Conservation (phyloP, 1,139 yeast genomes). For the Geotrichum phurueaensis region DNA sequence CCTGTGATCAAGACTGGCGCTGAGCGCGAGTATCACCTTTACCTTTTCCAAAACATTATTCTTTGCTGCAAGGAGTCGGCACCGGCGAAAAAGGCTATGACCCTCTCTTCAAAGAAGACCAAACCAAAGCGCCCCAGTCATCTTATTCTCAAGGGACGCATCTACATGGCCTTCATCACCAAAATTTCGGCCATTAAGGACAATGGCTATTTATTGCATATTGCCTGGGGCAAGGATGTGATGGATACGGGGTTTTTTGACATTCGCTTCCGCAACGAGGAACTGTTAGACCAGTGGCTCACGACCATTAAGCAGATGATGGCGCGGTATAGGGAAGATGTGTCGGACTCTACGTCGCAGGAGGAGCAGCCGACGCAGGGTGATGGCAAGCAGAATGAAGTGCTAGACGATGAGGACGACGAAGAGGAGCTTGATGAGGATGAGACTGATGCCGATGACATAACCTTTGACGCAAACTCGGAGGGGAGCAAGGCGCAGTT, state of each 20-base stretch:
- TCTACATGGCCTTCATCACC: constrained; percentile 38
- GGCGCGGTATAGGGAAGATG: constrained; percentile 24
- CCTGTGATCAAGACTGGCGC: constrained; percentile 66
- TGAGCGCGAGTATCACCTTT: constrained; percentile 86
- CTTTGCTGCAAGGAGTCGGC: constrained; percentile 60
- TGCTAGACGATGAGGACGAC: constrained; percentile 25
- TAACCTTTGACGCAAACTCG: neutral
- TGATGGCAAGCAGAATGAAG: neutral
- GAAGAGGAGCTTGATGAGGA: constrained; percentile 9
- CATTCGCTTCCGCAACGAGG: constrained; percentile 34
- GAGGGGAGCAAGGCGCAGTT: constrained; percentile 1
- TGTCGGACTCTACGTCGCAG: constrained; percentile 1
- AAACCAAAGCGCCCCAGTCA: constrained; percentile 23
- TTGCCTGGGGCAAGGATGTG: constrained; percentile 36
- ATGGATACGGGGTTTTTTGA: constrained; percentile 36
- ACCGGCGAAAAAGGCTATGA: constrained; percentile 29
- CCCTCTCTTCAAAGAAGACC: constrained; percentile 28
- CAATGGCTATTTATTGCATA: constrained; percentile 30
- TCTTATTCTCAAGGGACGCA: constrained; percentile 39
- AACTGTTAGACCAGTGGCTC: constrained; percentile 35
- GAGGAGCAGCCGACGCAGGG: neutral
- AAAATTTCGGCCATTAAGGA: constrained; percentile 28
- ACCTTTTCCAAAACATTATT: constrained; percentile 79
- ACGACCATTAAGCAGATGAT: constrained; percentile 30
- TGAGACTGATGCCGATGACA: constrained; percentile 10